Percentiles rank a stretch among this genome's conserved stretches.
phyloP scores from a whole-genome alignment of 2,329 filamentous ascomycete genomes.

The Colletotrichum ledebouriae region DNA sequence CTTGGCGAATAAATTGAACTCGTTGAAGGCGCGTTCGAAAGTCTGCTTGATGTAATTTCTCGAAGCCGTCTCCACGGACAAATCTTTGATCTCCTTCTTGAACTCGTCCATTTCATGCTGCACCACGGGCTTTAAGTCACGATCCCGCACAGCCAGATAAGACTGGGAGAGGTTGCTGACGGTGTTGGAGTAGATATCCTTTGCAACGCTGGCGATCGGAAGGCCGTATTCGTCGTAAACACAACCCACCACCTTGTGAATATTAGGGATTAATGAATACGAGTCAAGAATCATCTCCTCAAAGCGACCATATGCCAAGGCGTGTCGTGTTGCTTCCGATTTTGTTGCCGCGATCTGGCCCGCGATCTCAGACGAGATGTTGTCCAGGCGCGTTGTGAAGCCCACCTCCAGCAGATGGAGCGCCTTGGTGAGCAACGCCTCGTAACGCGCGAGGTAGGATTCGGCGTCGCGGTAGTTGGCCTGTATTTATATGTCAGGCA shows the following conservation, averaged over 20 bases:
- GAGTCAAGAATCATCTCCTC: constrained; percentile 70
- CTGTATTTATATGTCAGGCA: constrained; percentile 55
- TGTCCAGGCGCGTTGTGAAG: constrained; percentile 66
- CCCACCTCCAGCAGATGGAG: constrained; percentile 73
- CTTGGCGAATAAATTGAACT: constrained; percentile 65
- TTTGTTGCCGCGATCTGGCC: constrained; percentile 67
- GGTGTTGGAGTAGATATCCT: constrained; percentile 67
- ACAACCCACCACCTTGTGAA: constrained; percentile 64
- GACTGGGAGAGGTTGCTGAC: constrained; percentile 67
- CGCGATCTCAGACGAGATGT: constrained; percentile 66
- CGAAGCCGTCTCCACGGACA: constrained; percentile 66
- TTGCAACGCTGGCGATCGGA: constrained; percentile 57
- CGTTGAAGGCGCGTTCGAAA: constrained; percentile 70
- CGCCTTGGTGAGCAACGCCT: constrained; percentile 79
- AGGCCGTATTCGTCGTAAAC: constrained; percentile 67
- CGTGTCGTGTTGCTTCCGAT: constrained; percentile 71
- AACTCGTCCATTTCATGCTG: constrained; percentile 69
- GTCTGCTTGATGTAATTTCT: constrained; percentile 72
- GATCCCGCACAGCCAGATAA: constrained; percentile 66
- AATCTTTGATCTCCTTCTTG: constrained; percentile 63
- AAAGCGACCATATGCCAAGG: constrained; percentile 71
- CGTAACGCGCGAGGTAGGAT: constrained; percentile 88
- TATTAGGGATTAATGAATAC: constrained; percentile 68
- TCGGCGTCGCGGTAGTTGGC: constrained; percentile 88
- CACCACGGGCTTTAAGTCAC: constrained; percentile 64